Evolutionary conservation across 306 rosid genomes (phyloP), one percentile per base, ranked within the genome.

Genomic region (Elaeagnus macrophylla): DNA sequence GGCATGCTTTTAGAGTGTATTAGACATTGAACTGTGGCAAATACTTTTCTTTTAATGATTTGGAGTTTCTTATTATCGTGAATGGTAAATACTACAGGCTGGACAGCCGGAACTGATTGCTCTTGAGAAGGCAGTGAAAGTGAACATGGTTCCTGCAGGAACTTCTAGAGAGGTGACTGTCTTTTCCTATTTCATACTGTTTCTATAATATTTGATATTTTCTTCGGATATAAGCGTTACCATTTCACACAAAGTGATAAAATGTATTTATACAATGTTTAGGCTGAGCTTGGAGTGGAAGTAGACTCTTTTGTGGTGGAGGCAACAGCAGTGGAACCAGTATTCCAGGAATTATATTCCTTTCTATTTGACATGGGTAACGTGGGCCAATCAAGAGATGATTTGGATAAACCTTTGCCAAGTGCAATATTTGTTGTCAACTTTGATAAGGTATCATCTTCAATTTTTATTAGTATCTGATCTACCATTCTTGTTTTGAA

Each of bases 41-140:
- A 14, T 12, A n/a, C 19, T 45, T 45, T 16, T 3, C 9, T 5
- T 13, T 45, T 45, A 9, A 1, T n/a, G 9, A 45, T 9, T 13
- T 12, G 1, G 14, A 13, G 9, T 41, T 7, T 45, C 18, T 6
- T 45, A 12, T 45, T 54, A 12, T 64, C 41, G 12, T 64, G 13
- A 6, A 36, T 60, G 38, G 15, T 60, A 57, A 16, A 11, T 15
- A 17, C 65, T 39, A 5, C 73, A 91, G 97, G 84, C 84, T 38
- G 97, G 97, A 53, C 94, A 86, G 77, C 85, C 88, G 48, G 95
- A 91, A 75, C 62, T 91, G 52, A 76, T 91, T 56, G 84, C 95
- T 63, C 86, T 91, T 38, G 97, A 91, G 82, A 86, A 76, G 72
- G 78, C 84, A 50, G 51, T 91, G 72, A 91, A 79, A 68, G 91